These are phyloP conservation scores for Beauveria bassiana DNA, from an alignment of 2,329 filamentous ascomycete genomes.

Conservation along the genomic window DNA sequence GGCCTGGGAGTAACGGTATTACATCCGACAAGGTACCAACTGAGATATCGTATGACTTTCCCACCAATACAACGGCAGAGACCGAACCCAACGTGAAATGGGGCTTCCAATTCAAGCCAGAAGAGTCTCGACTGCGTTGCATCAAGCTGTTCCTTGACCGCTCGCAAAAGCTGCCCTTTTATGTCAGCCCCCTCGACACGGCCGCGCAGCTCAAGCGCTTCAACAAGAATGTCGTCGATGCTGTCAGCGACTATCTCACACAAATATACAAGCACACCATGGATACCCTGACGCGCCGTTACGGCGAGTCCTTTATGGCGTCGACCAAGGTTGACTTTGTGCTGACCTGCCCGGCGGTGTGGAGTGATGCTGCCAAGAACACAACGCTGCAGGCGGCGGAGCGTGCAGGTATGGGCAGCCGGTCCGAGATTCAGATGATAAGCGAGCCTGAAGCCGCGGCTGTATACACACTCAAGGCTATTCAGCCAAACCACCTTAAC, in stretches of 20 bases:
- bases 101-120: constrained; percentile 77
- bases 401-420: constrained; percentile 67
- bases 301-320: constrained; percentile 72
- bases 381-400: constrained; percentile 72
- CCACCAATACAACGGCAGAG: constrained; percentile 22
- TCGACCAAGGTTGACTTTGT: constrained; percentile 71
- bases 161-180: constrained; percentile 72
- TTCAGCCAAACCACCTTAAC: constrained; percentile 65
- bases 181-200: constrained; percentile 70
- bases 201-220: constrained; percentile 66
- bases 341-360: constrained; percentile 74
- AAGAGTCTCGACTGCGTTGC: constrained; percentile 67
- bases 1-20: constrained; percentile 77
- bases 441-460: constrained; percentile 75
- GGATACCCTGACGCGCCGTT: constrained; percentile 65
- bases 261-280: constrained; percentile 72
- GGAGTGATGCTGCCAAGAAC: constrained; percentile 81
- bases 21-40: constrained; percentile 84
- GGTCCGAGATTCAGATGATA: constrained; percentile 67
- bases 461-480: constrained; percentile 71
- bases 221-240: constrained; percentile 71
- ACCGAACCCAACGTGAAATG: constrained; percentile 54
- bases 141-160: constrained; percentile 81
- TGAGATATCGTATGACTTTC: constrained; percentile 58
- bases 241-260: constrained; percentile 71